Evolutionary conservation across 495 filamentous ascomycete genomes (phyloP).

Genomic region (Aspergillus taichungensis): DNA sequence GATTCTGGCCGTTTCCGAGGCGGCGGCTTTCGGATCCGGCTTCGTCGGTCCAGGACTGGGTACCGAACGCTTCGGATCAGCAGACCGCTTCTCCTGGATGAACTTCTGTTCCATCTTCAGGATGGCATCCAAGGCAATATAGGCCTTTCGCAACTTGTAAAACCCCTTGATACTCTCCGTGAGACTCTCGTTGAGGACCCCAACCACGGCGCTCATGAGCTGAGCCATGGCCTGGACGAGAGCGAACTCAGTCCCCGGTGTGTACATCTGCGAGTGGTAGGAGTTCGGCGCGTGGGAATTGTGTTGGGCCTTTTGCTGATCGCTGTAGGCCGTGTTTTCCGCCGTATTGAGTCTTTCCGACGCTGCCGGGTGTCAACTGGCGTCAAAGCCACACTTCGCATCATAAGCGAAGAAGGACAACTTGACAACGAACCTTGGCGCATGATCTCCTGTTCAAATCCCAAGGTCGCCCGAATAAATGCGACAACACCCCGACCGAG

Average conservation of each 20-base stretch:
- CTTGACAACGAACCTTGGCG: conserved; percentile 49
- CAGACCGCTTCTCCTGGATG: conserved; percentile 29
- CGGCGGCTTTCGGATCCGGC: no score
- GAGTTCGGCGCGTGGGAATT: conserved; percentile 36
- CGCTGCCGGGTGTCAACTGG: conserved; percentile 37
- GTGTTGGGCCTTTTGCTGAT: conserved; percentile 63
- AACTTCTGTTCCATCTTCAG: conserved; percentile 53
- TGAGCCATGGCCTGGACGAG: conserved; percentile 73
- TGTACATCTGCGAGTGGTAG: conserved; percentile 59
- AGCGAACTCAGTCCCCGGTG: conserved; percentile 75
- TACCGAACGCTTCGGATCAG: not conserved
- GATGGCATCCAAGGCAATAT: conserved; percentile 71
- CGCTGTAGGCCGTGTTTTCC: conserved; percentile 68
- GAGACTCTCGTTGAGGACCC: conserved; percentile 83
- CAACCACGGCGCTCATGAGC: conserved; percentile 82
- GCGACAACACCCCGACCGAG: conserved; percentile 72
- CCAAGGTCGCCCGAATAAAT: conserved; percentile 79
- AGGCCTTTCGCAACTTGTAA: conserved; percentile 88
- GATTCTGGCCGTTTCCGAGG: no score
- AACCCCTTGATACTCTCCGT: conserved; percentile 88
- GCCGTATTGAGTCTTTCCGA: conserved; percentile 63
- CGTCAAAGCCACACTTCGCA: conserved; percentile 1
- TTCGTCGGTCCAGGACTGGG: no score
- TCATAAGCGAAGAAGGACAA: conserved; percentile 1
- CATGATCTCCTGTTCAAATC: conserved; percentile 95